These are phyloP conservation scores for Cystobasidium tubakii DNA, from an alignment of 768 basidiomycete genomes.

Conservation along the genomic window DNA sequence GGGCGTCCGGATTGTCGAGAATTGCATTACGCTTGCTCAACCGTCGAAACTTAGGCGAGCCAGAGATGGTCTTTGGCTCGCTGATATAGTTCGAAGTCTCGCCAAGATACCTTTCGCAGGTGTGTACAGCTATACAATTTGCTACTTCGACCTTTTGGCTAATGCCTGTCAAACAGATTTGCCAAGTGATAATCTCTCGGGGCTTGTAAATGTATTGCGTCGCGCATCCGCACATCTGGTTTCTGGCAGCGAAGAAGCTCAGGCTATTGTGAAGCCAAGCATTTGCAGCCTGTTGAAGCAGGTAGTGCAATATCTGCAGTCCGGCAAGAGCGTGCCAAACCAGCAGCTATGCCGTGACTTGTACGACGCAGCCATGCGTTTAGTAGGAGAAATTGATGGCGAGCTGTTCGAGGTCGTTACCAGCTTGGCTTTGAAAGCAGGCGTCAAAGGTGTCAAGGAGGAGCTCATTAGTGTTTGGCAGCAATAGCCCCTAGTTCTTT, in stretches of 20 bases:
- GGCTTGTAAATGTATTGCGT: neutral
- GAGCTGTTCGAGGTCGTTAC: neutral
- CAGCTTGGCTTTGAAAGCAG: neutral
- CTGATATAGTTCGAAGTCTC: neutral
- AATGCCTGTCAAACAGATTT: neutral
- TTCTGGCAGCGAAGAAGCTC: neutral
- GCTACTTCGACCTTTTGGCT: neutral
- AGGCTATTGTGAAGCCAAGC: neutral
- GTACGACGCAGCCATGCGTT: conserved; percentile 17
- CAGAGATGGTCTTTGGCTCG: conserved; percentile 31
- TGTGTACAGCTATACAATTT: neutral
- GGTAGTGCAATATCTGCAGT: neutral
- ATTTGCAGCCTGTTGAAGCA: neutral
- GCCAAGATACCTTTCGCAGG: neutral
- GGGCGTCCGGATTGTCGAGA: conserved; percentile 4
- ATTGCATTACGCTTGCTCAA: conserved; percentile 23
- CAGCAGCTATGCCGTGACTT: neutral
- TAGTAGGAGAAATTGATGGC: neutral
- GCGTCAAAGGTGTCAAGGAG: conserved; percentile 5
- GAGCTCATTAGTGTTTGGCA: conserved; percentile 28
- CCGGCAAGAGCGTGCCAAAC: neutral
- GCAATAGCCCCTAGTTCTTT: neutral
- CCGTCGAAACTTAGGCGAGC: conserved; percentile 21
- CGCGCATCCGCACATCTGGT: neutral
- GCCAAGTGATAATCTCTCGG: neutral